phyloP scores from a whole-genome alignment of 2,329 filamentous ascomycete genomes.

The Calonectria crousiana region DNA sequence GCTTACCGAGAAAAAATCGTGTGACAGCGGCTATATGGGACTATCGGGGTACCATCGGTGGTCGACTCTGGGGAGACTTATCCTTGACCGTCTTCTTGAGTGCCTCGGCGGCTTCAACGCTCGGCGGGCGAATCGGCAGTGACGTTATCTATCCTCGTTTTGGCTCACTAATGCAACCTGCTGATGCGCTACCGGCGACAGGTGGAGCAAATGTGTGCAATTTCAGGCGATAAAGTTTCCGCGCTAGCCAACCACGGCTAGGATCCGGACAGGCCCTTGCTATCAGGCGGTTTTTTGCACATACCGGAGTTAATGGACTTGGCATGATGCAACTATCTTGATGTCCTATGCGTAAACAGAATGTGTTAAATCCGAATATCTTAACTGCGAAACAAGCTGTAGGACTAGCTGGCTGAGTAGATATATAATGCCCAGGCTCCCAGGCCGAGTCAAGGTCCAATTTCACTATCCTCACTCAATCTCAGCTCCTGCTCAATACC shows the following conservation, averaged over 20 bases:
- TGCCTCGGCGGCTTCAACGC: background rate
- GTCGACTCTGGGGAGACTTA: background rate
- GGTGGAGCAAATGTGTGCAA: background rate
- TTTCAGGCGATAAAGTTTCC: background rate
- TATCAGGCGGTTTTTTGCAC: background rate
- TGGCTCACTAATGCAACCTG: constrained; percentile 23
- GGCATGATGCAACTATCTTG: background rate
- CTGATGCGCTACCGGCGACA: constrained; percentile 19
- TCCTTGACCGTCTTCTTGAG: background rate
- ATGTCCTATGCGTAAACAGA: background rate
- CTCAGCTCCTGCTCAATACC: background rate
- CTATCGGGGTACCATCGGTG: background rate
- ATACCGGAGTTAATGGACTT: background rate
- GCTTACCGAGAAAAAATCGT: constrained; percentile 2
- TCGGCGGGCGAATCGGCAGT: background rate
- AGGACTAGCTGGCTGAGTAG: background rate
- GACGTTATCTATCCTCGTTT: constrained; percentile 2
- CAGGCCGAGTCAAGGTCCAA: background rate
- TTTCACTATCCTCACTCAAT: background rate
- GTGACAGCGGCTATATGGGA: background rate
- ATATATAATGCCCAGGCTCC: background rate
- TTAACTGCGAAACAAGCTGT: background rate
- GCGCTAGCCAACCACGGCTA: constrained; percentile 8
- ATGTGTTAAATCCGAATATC: constrained; percentile 6
- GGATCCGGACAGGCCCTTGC: background rate